A percentile compares a stretch with the other conserved stretches of the same genome.
These are phyloP conservation scores for Austropuccinia psidii DNA, from an alignment of 1,284 basidiomycete species.

Conservation along the genomic window DNA sequence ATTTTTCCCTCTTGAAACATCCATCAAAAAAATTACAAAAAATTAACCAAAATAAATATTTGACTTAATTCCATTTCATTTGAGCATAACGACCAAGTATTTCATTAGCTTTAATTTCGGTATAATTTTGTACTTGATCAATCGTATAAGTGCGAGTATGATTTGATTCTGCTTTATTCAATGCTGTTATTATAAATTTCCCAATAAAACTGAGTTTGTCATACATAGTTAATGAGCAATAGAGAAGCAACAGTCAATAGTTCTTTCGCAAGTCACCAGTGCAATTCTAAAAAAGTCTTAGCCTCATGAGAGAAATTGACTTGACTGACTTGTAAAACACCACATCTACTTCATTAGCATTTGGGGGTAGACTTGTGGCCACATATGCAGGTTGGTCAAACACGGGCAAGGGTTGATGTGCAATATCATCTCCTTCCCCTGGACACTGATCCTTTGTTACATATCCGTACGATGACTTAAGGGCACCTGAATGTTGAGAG, in stretches of 20 bases:
- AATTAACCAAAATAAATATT: no score
- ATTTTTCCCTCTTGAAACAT: no score
- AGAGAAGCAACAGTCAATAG: not conserved
- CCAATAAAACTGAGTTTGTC: not conserved
- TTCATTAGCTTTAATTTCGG: conserved; percentile 11
- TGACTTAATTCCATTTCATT: conserved; percentile 33
- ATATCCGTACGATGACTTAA: conserved; percentile 39
- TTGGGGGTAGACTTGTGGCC: conserved; percentile 38
- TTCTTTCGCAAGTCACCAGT: not conserved
- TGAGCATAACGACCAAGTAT: conserved; percentile 30
- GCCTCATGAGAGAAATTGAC: not conserved
- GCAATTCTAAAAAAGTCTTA: not conserved
- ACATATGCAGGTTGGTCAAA: conserved; percentile 56
- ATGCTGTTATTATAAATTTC: conserved; percentile 9
- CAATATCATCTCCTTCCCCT: conserved; percentile 62
- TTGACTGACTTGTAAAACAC: conserved; percentile 25
- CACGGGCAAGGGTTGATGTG: conserved; percentile 57
- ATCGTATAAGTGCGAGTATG: not conserved
- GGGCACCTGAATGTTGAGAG: not conserved
- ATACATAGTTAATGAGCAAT: not conserved
- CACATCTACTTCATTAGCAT: conserved; percentile 12
- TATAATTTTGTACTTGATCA: conserved; percentile 7
- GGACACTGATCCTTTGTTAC: conserved; percentile 53
- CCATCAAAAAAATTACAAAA: no score
- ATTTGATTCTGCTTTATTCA: conserved; percentile 4